These are phyloP conservation scores for Paragyromitra xinjiangensis DNA, from an alignment of 495 filamentous ascomycete genomes.

Conservation along the genomic window DNA sequence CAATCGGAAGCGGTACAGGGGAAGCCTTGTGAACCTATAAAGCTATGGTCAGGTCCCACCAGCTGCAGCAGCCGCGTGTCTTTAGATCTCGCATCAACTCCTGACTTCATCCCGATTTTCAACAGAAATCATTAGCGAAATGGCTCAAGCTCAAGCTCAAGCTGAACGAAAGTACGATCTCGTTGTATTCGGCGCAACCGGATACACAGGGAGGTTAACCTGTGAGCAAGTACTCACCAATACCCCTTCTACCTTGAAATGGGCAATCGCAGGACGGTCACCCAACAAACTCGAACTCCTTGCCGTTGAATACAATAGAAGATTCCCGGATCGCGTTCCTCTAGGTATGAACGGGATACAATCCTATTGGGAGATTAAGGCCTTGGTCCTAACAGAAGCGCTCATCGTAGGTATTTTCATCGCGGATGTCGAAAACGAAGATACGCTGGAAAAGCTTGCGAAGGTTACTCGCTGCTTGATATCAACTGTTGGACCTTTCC, in stretches of 20 bases:
- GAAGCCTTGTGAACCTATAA: slow-evolving; percentile 27
- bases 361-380: neutral
- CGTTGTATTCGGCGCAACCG: slow-evolving; percentile 82
- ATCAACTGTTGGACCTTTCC: slow-evolving; percentile 86
- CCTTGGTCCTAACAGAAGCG: slow-evolving; percentile 16
- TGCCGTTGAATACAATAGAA: slow-evolving; percentile 68
- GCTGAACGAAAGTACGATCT: slow-evolving; percentile 75
- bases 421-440: slow-evolving; percentile 67
- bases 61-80: slow-evolving; percentile 27
- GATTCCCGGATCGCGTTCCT: slow-evolving; percentile 74
- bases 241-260: slow-evolving; percentile 81
- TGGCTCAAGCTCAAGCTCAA: slow-evolving; percentile 28
- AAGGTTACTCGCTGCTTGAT: slow-evolving; percentile 81
- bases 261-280: slow-evolving; percentile 89
- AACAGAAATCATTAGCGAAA: slow-evolving; percentile 24
- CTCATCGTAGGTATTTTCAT: slow-evolving; percentile 67
- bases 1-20: neutral
- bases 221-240: slow-evolving; percentile 78
- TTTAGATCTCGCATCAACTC: slow-evolving; percentile 16
- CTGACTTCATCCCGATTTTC: slow-evolving; percentile 1
- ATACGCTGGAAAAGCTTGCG: slow-evolving; percentile 71
- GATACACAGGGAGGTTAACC: slow-evolving; percentile 83
- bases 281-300: slow-evolving; percentile 73
- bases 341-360: slow-evolving; percentile 64
- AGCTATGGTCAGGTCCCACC: slow-evolving; percentile 19